Base-by-base conservation (phyloP, 192 early-diverging fungal genomes). In the Coemansia biformis region DNA sequence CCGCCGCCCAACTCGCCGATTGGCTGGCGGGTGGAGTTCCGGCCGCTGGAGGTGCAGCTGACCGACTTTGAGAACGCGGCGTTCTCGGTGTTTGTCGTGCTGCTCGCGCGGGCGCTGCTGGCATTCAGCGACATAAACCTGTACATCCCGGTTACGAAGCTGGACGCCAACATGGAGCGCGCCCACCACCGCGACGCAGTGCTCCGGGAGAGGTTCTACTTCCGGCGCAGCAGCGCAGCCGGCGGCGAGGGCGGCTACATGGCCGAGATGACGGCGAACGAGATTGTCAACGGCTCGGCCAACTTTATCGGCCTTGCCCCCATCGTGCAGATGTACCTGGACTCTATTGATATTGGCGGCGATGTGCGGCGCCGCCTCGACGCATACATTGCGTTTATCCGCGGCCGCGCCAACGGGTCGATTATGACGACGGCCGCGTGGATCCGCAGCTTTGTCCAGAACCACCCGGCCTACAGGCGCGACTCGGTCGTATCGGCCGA, bases 11-110 rank as follows among this genome's bases (percentile, higher is more conserved):
- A 83, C 44, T 83, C 86, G 24, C 81, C 82, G 2, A 93, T 99
- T 59, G 96, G 96, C 12, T 99, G 96, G 96, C 81, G 96, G 36
- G 92, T 99, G 23, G 96, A 99, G 72, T 99, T 99, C 76, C 79
- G 96, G 28, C 87, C 88, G 30, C 89, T 95, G 83, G 96, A 99
- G 63, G 81, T 96, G 45, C 96, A 99, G 70, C 55, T 96, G 16
- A 94, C 91, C 0, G 96, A 99, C 48, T 91, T 90, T 66, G 96
- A 95, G 56, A 99, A 99, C 52, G 90, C 96, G 0, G 96, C 96
- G 14, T 94, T 89, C 63, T 78, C 92, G 2, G 81, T 94, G 26
- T 99, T 99, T 66, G 86, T 92, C 49, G 90, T 94, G 15, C 78
- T 99, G 11, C 77, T 96, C 45, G 86, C 91, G 6, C 78, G 93